These are phyloP conservation scores for Melocanna baccifera DNA, from an alignment of 176 grass and related monocot species.

Conservation along the genomic window DNA sequence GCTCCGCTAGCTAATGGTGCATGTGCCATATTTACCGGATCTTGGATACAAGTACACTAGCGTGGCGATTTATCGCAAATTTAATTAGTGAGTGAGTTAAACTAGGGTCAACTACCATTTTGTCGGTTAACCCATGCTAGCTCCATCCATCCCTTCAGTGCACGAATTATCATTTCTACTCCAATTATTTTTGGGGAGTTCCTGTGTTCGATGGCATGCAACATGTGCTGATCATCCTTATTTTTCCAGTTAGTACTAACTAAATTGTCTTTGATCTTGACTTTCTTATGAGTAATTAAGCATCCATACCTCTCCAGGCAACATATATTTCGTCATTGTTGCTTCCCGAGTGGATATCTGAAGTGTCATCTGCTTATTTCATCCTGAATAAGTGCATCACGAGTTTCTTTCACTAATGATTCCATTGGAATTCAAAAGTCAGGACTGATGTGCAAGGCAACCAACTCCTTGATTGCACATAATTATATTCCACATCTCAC, in stretches of 20 bases:
- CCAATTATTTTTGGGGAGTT: background rate
- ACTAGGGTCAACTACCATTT: conserved; percentile 13
- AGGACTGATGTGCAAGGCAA: background rate
- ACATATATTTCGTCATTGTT: conserved; percentile 16
- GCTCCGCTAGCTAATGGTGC: background rate
- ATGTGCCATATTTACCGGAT: conserved; percentile 24
- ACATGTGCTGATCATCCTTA: conserved; percentile 8
- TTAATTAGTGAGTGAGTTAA: background rate
- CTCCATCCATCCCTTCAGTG: background rate
- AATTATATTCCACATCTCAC: background rate
- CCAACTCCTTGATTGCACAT: conserved; percentile 23
- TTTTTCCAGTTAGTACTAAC: background rate
- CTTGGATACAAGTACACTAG: background rate
- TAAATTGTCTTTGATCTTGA: conserved; percentile 9
- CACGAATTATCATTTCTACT: background rate
- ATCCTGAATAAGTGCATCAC: conserved; percentile 24
- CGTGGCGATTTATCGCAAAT: background rate
- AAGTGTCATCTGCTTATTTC: conserved; percentile 7
- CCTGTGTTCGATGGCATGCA: background rate
- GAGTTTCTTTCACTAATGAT: conserved; percentile 5
- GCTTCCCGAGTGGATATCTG: background rate
- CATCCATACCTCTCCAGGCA: background rate
- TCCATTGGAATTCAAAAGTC: background rate
- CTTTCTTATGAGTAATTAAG: background rate
- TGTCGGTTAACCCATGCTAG: conserved; percentile 27